Conservation (phyloP, 2,329 filamentous ascomycete species). For the Xylariaceae sp. region DNA sequence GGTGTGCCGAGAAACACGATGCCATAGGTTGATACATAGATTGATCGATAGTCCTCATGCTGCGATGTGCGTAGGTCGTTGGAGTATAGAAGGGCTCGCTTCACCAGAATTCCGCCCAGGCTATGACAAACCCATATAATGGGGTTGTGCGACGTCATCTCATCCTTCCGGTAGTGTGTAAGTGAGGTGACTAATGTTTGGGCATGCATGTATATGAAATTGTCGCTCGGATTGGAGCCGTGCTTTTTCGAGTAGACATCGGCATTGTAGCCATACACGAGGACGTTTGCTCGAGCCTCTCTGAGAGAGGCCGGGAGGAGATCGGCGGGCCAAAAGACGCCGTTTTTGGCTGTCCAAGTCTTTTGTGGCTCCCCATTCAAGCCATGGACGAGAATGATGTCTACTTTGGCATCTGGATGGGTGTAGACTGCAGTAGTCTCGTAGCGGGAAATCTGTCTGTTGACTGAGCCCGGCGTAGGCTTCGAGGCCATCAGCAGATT, state of each 20-base stretch:
- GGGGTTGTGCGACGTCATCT: slow-evolving; percentile 57
- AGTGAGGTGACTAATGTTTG: slow-evolving; percentile 65
- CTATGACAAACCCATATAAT: slow-evolving; percentile 78
- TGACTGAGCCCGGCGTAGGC: slow-evolving; percentile 43
- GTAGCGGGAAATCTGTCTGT: slow-evolving; percentile 51
- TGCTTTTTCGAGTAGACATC: slow-evolving; percentile 53
- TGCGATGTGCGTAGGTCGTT: slow-evolving; percentile 58
- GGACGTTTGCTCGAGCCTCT: slow-evolving; percentile 57
- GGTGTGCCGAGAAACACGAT: slow-evolving; percentile 77
- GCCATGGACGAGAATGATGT: slow-evolving; percentile 70
- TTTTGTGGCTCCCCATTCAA: slow-evolving; percentile 63
- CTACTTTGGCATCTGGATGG: slow-evolving; percentile 57
- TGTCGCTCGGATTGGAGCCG: slow-evolving; percentile 58
- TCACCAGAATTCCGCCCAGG: slow-evolving; percentile 69
- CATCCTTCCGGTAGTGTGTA: slow-evolving; percentile 59
- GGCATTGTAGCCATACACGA: slow-evolving; percentile 75
- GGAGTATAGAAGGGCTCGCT: slow-evolving; percentile 66
- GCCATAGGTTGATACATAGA: slow-evolving; percentile 73
- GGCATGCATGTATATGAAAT: slow-evolving; percentile 68
- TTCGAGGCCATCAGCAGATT: slow-evolving; percentile 18
- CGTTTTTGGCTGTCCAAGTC: slow-evolving; percentile 59
- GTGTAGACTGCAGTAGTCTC: slow-evolving; percentile 59
- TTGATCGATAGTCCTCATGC: slow-evolving; percentile 63
- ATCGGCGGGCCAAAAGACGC: slow-evolving; percentile 67
- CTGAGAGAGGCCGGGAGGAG: slow-evolving; percentile 61